Evolutionary conservation across 2,329 filamentous ascomycete species (phyloP).

Genomic region (Fusarium torulosum): DNA sequence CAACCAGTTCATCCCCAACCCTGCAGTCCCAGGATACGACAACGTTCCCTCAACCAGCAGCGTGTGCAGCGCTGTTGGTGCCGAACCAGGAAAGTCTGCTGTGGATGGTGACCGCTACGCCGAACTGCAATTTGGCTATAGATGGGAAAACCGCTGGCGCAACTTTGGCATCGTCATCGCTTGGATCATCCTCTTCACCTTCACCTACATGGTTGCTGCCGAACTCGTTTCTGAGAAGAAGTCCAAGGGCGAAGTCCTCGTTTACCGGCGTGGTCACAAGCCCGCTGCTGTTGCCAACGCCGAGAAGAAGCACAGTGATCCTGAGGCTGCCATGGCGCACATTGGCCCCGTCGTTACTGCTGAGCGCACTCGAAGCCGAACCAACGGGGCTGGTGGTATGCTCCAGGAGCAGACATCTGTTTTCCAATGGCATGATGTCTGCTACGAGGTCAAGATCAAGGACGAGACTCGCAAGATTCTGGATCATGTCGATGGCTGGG

Average conservation of each 20-base stretch:
- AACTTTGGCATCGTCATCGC: slow-evolving; percentile 78
- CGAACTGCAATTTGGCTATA: slow-evolving; percentile 63
- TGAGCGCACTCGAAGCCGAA: slow-evolving; percentile 53
- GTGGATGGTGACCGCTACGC: slow-evolving; percentile 64
- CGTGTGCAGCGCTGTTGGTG: slow-evolving; percentile 62
- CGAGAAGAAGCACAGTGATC: slow-evolving; percentile 73
- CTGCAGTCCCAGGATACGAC: slow-evolving; percentile 46
- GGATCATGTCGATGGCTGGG: slow-evolving; percentile 90
- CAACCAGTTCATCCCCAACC: slow-evolving; percentile 58
- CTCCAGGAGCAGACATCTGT: slow-evolving; percentile 74
- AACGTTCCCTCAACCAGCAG: slow-evolving; percentile 47
- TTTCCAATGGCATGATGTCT: slow-evolving; percentile 89
- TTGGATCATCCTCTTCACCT: slow-evolving; percentile 72
- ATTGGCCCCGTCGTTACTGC: slow-evolving; percentile 64
- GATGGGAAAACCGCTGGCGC: slow-evolving; percentile 72
- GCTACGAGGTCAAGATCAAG: slow-evolving; percentile 84
- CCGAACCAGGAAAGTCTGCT: slow-evolving; percentile 57
- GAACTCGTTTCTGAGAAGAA: slow-evolving; percentile 75
- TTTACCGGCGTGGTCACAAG: slow-evolving; percentile 78
- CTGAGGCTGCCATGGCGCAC: slow-evolving; percentile 63
- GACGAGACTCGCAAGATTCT: slow-evolving; percentile 79
- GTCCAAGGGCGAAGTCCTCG: slow-evolving; percentile 81
- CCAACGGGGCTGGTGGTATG: slow-evolving; percentile 58
- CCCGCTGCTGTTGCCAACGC: slow-evolving; percentile 68
- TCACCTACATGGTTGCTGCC: slow-evolving; percentile 72